Evolutionary conservation across 2,329 filamentous ascomycete species (phyloP).

Genomic region (Trichoderma afroharzianum): DNA sequence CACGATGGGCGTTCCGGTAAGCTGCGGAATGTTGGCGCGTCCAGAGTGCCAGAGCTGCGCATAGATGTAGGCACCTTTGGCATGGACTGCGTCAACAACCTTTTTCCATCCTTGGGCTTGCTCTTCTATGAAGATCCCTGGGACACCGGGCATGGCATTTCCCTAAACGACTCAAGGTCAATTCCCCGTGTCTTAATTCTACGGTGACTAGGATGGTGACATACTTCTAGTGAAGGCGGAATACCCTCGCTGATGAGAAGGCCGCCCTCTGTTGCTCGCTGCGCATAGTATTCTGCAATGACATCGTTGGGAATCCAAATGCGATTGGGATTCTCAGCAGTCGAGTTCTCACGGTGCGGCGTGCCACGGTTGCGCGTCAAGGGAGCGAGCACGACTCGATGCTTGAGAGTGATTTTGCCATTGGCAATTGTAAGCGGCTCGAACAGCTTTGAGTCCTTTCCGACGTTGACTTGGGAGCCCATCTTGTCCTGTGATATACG

Average conservation of each 20-base stretch:
- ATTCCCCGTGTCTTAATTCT: neutral
- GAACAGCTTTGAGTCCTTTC: slow-evolving; percentile 28
- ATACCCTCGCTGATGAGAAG: slow-evolving; percentile 45
- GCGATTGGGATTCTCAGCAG: slow-evolving; percentile 44
- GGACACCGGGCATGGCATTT: slow-evolving; percentile 43
- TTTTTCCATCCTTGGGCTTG: slow-evolving; percentile 57
- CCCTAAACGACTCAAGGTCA: slow-evolving; percentile 20
- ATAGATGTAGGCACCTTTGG: slow-evolving; percentile 56
- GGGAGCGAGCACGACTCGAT: slow-evolving; percentile 50
- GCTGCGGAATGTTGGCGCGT: slow-evolving; percentile 35
- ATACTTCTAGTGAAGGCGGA: slow-evolving; percentile 42
- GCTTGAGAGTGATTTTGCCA: slow-evolving; percentile 45
- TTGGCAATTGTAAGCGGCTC: slow-evolving; percentile 34
- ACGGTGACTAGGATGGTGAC: neutral
- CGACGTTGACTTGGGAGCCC: slow-evolving; percentile 11
- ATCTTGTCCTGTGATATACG: neutral
- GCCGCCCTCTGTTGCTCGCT: slow-evolving; percentile 40
- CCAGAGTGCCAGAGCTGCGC: slow-evolving; percentile 55
- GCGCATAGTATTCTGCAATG: slow-evolving; percentile 41
- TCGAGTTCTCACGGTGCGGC: slow-evolving; percentile 40
- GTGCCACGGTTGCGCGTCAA: slow-evolving; percentile 51
- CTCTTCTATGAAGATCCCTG: slow-evolving; percentile 53
- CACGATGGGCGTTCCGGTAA: slow-evolving; percentile 35
- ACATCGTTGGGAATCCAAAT: slow-evolving; percentile 45
- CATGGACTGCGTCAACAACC: slow-evolving; percentile 59